Conservation (phyloP, 2,329 filamentous ascomycete genomes). For the Leptographium procerum region DNA sequence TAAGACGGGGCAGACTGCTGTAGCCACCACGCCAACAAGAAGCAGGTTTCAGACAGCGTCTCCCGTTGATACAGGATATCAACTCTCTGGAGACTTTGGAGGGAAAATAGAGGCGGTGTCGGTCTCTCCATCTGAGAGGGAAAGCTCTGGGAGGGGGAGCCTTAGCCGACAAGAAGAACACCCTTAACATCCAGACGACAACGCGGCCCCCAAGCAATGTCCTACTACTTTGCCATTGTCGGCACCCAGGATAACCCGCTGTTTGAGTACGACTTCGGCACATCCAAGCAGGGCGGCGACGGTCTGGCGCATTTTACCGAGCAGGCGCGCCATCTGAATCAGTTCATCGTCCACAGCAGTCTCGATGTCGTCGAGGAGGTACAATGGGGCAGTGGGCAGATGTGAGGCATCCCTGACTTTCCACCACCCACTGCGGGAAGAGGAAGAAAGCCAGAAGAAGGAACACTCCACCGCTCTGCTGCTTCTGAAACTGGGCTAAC, state of each 20-base stretch:
- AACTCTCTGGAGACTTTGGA: neutral
- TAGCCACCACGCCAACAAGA: neutral
- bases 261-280: conserved; percentile 95
- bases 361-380: conserved; percentile 93
- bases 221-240: conserved; percentile 96
- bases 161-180: neutral
- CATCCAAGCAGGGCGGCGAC: conserved; percentile 90
- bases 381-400: conserved; percentile 79
- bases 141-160: too few relatives aligned
- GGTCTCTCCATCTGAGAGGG: neutral
- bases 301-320: conserved; percentile 81
- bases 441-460: neutral
- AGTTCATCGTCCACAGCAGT: conserved; percentile 91
- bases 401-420: conserved; percentile 58
- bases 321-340: conserved; percentile 85
- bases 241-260: conserved; percentile 91
- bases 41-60: neutral
- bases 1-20: neutral
- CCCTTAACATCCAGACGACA: neutral
- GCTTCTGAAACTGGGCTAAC: neutral
- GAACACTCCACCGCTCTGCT: neutral
- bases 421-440: too few relatives aligned
- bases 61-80: neutral
- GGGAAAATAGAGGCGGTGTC: neutral
- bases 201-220: conserved; percentile 50